phyloP scores from a whole-genome alignment of 177 flowering plant species.

The Vitis hybrid region DNA sequence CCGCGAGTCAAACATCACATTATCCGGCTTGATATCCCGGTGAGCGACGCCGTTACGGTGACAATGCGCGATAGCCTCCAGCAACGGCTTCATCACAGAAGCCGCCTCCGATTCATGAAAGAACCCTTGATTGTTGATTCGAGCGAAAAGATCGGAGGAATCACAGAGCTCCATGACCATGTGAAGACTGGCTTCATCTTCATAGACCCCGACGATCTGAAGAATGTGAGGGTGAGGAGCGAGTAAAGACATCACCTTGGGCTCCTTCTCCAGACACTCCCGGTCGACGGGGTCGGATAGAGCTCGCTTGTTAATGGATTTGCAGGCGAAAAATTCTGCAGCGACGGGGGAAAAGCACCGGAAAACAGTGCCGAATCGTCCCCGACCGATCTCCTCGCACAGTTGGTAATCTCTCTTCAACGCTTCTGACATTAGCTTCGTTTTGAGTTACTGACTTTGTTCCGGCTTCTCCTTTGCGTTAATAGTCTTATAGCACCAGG shows the following conservation, averaged over 20 bases:
- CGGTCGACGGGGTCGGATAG: constrained; percentile 53
- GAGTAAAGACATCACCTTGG: constrained; percentile 56
- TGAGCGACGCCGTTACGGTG: constrained; percentile 60
- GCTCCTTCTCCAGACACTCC: constrained; percentile 60
- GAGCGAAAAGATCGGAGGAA: constrained; percentile 44
- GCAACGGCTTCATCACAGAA: constrained; percentile 31
- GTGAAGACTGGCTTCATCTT: constrained; percentile 38
- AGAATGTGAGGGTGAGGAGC: constrained; percentile 45
- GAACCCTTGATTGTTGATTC: constrained; percentile 10
- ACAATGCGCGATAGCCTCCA: constrained; percentile 55
- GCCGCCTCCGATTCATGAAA: constrained; percentile 48
- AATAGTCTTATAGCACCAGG: too few relatives aligned
- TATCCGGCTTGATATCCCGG: constrained; percentile 80
- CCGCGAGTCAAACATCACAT: constrained; percentile 51
- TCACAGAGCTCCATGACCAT: constrained; percentile 58
- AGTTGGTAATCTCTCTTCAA: constrained; percentile 50
- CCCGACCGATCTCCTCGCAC: constrained; percentile 69
- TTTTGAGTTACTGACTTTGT: neutral
- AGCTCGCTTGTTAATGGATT: constrained; percentile 45
- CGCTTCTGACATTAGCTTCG: constrained; percentile 16
- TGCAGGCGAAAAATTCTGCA: constrained; percentile 50
- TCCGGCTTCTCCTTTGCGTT: too few relatives aligned
- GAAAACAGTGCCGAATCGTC: constrained; percentile 64
- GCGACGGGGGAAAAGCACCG: constrained; percentile 53
- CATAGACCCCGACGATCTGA: constrained; percentile 39